phyloP scores from a whole-genome alignment of 1,284 basidiomycete genomes.

The Exobasidium rhododendri region DNA sequence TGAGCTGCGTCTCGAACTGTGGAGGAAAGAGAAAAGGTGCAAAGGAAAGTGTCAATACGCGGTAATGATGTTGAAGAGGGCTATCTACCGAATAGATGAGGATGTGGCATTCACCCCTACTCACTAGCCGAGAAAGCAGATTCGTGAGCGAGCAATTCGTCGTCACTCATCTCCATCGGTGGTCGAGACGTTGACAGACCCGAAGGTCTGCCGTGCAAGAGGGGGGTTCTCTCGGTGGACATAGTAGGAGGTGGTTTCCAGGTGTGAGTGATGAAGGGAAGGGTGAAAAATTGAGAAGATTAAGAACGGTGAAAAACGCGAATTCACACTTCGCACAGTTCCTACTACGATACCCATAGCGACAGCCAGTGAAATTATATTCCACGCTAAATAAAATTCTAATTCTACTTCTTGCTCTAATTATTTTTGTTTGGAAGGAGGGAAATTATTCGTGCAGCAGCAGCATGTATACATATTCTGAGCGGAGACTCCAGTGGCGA shows the following conservation, averaged over 20 bases:
- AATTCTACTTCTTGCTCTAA: neutral
- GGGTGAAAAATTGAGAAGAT: neutral
- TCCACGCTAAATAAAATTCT: neutral
- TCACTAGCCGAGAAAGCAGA: constrained; percentile 41
- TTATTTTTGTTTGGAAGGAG: neutral
- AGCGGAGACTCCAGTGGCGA: no score
- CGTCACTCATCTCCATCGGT: constrained; percentile 31
- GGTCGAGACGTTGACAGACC: constrained; percentile 15
- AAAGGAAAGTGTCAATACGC: constrained; percentile 2
- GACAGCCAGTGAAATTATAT: no score
- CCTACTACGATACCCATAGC: no score
- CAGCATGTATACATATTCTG: neutral
- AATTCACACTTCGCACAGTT: no score
- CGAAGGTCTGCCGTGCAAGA: constrained; percentile 11
- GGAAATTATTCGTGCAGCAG: neutral
- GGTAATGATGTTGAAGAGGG: neutral
- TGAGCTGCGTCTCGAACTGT: constrained; percentile 40
- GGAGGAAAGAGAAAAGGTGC: constrained; percentile 2
- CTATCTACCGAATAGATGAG: neutral
- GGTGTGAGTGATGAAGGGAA: constrained; percentile 1
- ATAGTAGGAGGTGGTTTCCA: neutral
- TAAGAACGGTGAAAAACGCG: neutral
- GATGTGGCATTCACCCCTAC: neutral
- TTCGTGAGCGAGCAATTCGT: constrained; percentile 47
- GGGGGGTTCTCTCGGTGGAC: constrained; percentile 16